Evolutionary conservation across 1,284 basidiomycete species (phyloP).

Genomic region (Athelia psychrophila): DNA sequence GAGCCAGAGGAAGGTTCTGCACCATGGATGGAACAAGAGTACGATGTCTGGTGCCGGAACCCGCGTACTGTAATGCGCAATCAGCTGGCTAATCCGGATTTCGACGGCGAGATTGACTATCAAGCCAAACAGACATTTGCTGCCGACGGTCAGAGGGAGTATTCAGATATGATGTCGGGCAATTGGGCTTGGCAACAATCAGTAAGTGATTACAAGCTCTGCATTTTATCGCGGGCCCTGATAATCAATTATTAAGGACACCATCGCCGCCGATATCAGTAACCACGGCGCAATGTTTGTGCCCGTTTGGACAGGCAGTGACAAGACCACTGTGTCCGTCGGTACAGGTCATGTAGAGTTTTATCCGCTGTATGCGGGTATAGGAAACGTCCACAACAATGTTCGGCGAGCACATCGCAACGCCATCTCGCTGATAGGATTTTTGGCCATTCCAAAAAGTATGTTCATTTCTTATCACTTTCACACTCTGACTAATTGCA

Average conservation of each 20-base stretch:
- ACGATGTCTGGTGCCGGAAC: constrained; percentile 34
- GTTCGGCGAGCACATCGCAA: constrained; percentile 23
- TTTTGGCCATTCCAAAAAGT: constrained; percentile 34
- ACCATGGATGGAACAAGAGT: constrained; percentile 33
- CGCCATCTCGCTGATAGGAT: constrained; percentile 22
- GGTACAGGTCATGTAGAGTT: constrained; percentile 32
- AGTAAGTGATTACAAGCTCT: constrained; percentile 16
- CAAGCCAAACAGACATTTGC: too few species aligned
- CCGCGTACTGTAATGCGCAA: constrained; percentile 19
- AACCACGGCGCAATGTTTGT: constrained; percentile 27
- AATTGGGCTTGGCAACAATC: constrained; percentile 32
- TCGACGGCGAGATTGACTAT: constrained; percentile 25
- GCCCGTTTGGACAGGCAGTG: constrained; percentile 31
- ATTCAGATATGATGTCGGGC: constrained; percentile 34
- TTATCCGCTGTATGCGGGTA: constrained; percentile 27
- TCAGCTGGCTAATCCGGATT: constrained; percentile 25
- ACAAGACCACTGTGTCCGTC: constrained; percentile 37
- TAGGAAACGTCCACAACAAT: constrained; percentile 28
- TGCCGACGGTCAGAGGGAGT: too few species aligned
- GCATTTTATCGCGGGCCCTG: background rate
- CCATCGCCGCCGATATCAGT: constrained; percentile 15
- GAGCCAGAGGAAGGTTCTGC: background rate
- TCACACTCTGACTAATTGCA: background rate
- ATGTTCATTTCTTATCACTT: constrained; percentile 5
- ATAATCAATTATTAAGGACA: constrained; percentile 16